A percentile compares a stretch with the other conserved stretches of the same genome.
Evolutionary conservation across 78 protist genomes (phyloP).

Genomic region (Cavenderia fasciculata): DNA sequence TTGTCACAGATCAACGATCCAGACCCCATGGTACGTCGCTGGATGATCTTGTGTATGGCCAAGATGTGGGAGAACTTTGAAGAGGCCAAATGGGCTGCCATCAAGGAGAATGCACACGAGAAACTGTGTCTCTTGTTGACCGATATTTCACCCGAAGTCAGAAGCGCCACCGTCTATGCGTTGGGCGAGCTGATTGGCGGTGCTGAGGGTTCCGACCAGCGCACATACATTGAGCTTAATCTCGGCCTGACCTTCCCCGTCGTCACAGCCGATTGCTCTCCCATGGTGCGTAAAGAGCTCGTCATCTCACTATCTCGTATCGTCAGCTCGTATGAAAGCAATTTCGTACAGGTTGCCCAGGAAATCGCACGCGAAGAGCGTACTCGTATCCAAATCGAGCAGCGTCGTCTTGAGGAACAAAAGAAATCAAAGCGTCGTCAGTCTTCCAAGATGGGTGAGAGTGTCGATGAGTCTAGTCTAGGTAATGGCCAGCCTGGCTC

Average conservation of each 20-base stretch:
- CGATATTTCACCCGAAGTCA: slow-evolving; percentile 86
- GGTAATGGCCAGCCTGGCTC: not conserved
- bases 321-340: slow-evolving; percentile 45
- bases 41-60: slow-evolving; percentile 87
- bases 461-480: not conserved
- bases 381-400: slow-evolving; percentile 20
- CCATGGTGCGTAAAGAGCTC: slow-evolving; percentile 84
- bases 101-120: slow-evolving; percentile 66
- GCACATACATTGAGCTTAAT: slow-evolving; percentile 69
- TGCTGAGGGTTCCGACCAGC: slow-evolving; percentile 54
- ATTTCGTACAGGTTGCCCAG: slow-evolving; percentile 67
- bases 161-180: slow-evolving; percentile 86
- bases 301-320: slow-evolving; percentile 65
- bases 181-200: slow-evolving; percentile 83
- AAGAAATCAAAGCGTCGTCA: slow-evolving; percentile 26
- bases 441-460: not conserved
- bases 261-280: slow-evolving; percentile 79
- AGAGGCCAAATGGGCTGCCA: slow-evolving; percentile 83
- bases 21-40: slow-evolving; percentile 82
- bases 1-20: slow-evolving; percentile 65
- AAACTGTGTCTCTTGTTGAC: slow-evolving; percentile 55
- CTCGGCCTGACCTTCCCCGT: slow-evolving; percentile 67
- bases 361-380: slow-evolving; percentile 72
- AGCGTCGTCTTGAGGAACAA: slow-evolving; percentile 36
- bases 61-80: slow-evolving; percentile 86